These are phyloP conservation scores for Lecanicillium sp. DNA, from an alignment of 2,329 filamentous ascomycete genomes.

Conservation along the genomic window DNA sequence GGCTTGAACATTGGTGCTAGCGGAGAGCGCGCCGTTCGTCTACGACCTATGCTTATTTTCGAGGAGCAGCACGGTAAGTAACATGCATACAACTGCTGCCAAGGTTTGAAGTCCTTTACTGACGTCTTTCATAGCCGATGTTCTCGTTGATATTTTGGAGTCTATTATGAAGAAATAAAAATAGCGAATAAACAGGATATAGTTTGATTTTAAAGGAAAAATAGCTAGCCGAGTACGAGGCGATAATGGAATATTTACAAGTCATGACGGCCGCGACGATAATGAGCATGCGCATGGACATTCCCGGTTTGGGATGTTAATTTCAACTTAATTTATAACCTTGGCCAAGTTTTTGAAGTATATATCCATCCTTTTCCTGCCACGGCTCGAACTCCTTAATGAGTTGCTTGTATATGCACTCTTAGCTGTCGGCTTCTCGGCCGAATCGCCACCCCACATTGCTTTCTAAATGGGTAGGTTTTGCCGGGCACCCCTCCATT, in stretches of 20 bases:
- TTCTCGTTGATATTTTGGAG: slow-evolving; percentile 8
- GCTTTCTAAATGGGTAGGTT: too few relatives aligned
- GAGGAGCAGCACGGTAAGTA: slow-evolving; percentile 10
- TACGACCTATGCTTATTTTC: slow-evolving; percentile 9
- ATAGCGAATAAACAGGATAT: neutral
- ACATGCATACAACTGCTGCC: neutral
- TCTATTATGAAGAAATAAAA: slow-evolving; percentile 2
- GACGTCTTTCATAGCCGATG: slow-evolving; percentile 7
- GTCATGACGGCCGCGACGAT: too few relatives aligned
- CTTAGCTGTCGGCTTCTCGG: too few relatives aligned
- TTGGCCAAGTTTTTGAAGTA: too few relatives aligned
- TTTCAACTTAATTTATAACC: too few relatives aligned
- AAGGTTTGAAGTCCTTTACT: neutral
- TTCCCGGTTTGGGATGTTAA: too few relatives aligned
- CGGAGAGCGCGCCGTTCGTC: slow-evolving; percentile 8
- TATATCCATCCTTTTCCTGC: too few relatives aligned
- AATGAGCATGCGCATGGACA: too few relatives aligned
- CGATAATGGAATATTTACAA: neutral
- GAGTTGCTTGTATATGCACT: too few relatives aligned
- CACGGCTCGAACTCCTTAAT: too few relatives aligned
- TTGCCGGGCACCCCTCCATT: too few relatives aligned
- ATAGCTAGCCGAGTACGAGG: neutral
- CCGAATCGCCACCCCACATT: too few relatives aligned
- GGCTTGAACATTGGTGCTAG: slow-evolving; percentile 9
- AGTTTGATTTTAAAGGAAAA: neutral